These are phyloP conservation scores for Theileria equi DNA, from an alignment of 169 alveolate genomes.

Conservation along the genomic window DNA sequence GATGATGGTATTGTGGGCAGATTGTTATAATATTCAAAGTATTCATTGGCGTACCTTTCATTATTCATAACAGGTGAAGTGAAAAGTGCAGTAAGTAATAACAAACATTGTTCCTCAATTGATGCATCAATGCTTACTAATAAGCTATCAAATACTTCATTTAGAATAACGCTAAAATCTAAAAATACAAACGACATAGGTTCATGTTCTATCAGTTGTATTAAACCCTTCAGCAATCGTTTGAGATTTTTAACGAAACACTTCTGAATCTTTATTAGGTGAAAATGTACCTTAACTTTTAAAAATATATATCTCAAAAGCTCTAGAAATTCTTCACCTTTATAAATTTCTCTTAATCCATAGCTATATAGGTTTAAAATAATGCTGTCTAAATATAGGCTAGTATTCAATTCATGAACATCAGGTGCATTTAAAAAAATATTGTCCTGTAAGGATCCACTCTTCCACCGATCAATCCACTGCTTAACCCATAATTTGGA, in stretches of 20 bases:
- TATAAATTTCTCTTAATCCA: constrained; percentile 17
- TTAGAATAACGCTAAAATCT: constrained; percentile 15
- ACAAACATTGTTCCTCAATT: constrained; percentile 29
- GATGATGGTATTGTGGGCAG: background rate
- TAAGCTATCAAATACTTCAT: constrained; percentile 47
- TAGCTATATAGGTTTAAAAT: constrained; percentile 23
- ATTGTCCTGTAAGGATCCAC: constrained; percentile 1
- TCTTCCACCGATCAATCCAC: constrained; percentile 31
- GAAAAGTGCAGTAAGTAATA: constrained; percentile 15
- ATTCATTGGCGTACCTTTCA: constrained; percentile 34
- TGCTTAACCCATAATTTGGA: constrained; percentile 54
- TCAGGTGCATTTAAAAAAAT: background rate
- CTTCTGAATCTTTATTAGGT: background rate
- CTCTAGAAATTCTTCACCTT: constrained; percentile 35
- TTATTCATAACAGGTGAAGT: constrained; percentile 48
- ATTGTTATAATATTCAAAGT: constrained; percentile 1
- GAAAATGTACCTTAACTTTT: constrained; percentile 13
- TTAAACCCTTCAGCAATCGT: constrained; percentile 25
- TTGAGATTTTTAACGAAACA: constrained; percentile 7
- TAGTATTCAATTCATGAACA: constrained; percentile 2
- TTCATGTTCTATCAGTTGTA: constrained; percentile 21
- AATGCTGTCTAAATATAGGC: constrained; percentile 43
- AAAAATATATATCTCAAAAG: background rate
- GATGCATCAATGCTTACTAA: background rate
- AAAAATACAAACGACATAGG: constrained; percentile 46